Percentiles rank a stretch among this genome's conserved stretches.
phyloP scores from a whole-genome alignment of 2,329 filamentous ascomycete genomes.

The Ceratocystis variospora region DNA sequence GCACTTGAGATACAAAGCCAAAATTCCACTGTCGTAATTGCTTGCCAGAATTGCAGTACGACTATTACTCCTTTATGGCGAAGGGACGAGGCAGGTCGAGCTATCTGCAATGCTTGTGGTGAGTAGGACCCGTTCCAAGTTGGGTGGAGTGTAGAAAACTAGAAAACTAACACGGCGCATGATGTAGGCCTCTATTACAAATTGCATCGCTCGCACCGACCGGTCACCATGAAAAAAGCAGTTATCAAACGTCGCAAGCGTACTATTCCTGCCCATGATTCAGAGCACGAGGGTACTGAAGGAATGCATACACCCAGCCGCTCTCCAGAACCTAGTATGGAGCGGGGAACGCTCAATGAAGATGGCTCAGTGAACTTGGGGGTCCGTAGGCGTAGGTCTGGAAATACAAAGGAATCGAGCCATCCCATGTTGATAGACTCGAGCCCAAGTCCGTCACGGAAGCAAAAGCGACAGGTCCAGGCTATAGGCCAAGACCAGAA shows the following conservation, averaged over 20 bases:
- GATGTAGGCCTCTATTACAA: conserved; percentile 79
- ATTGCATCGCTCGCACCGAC: conserved; percentile 81
- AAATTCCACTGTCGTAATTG: conserved; percentile 56
- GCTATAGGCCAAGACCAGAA: not conserved
- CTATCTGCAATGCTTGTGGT: conserved; percentile 98
- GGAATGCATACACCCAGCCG: conserved; percentile 31
- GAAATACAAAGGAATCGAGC: conserved; percentile 22
- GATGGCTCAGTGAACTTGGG: conserved; percentile 53
- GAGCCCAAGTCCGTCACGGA: not conserved
- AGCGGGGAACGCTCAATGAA: conserved; percentile 45
- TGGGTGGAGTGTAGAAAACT: not conserved
- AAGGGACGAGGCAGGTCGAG: conserved; percentile 84
- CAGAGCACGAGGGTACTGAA: conserved; percentile 35
- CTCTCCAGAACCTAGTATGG: conserved; percentile 29
- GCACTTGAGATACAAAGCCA: conserved; percentile 32
- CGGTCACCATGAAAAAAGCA: conserved; percentile 97
- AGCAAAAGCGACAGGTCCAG: not conserved
- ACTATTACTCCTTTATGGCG: conserved; percentile 95
- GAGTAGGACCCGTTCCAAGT: conserved; percentile 27
- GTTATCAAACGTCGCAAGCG: conserved; percentile 93
- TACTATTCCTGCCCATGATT: conserved; percentile 62
- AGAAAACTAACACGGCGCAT: not conserved
- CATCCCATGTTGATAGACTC: conserved; percentile 8
- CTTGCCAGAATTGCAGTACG: conserved; percentile 92
- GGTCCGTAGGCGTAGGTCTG: conserved; percentile 33